Evolutionary conservation across 2,329 filamentous ascomycete species (phyloP).

Genomic region (Claviceps fusiformis): DNA sequence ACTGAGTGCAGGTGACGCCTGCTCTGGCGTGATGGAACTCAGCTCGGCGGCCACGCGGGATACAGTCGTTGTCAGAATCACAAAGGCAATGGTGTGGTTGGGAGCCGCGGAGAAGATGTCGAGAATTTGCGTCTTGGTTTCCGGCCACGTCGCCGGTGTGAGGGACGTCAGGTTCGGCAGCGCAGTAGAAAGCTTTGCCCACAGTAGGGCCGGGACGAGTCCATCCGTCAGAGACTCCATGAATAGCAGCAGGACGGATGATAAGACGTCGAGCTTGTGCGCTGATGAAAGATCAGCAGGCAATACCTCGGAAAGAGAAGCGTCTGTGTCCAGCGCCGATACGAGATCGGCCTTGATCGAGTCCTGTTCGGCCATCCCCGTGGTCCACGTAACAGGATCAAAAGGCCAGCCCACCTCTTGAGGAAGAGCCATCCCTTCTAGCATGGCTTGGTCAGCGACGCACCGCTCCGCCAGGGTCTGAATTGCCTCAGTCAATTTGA

Average conservation of each 20-base stretch:
- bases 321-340: slow-evolving; percentile 62
- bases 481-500: slow-evolving; percentile 74
- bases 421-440: slow-evolving; percentile 39
- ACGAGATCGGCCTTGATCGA: slow-evolving; percentile 27
- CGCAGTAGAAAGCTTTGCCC: slow-evolving; percentile 52
- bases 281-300: slow-evolving; percentile 47
- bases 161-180: slow-evolving; percentile 27
- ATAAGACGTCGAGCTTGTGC: slow-evolving; percentile 60
- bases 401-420: slow-evolving; percentile 48
- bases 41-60: slow-evolving; percentile 37
- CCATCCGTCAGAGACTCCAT: slow-evolving; percentile 65
- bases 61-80: slow-evolving; percentile 72
- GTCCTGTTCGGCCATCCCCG: slow-evolving; percentile 12
- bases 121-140: slow-evolving; percentile 43
- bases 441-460: slow-evolving; percentile 48
- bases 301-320: slow-evolving; percentile 46
- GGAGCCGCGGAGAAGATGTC: slow-evolving; percentile 61
- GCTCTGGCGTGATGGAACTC: slow-evolving; percentile 22
- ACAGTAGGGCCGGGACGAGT: slow-evolving; percentile 56
- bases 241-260: slow-evolving; percentile 61
- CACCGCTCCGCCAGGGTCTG: slow-evolving; percentile 42
- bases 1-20: slow-evolving; percentile 18
- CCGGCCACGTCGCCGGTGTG: slow-evolving; percentile 16
- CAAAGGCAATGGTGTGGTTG: slow-evolving; percentile 77
- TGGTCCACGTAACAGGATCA: slow-evolving; percentile 25